Evolutionary conservation across 2,329 filamentous ascomycete genomes (phyloP), one percentile per base, ranked within the genome.

Genomic region (Phialophora macrospora): DNA sequence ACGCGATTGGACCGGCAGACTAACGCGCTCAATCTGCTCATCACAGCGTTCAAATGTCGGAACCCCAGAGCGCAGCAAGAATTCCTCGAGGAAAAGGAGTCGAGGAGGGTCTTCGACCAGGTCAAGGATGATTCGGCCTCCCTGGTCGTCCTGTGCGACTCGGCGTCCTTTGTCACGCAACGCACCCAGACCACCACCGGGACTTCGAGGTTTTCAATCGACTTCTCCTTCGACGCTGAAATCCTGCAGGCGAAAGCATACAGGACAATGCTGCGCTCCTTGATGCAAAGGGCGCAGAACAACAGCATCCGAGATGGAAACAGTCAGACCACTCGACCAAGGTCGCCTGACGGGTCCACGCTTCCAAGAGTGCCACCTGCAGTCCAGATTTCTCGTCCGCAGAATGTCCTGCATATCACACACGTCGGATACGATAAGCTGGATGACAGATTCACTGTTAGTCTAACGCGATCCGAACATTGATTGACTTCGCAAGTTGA

Each of bases 221-320:
- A 51, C 48, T 51, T 51, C 48, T 51, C 48, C 48, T 51, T 51
- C 20, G 48, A 51, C 24, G 48, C 48, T 26, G 48, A 51, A 17
- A 26, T 51, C 9, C 22, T 51, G 22, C 48, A 51, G 14, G 48
- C 48, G 20, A 51, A 51, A 12, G 48, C 48, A 12, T 51, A 51
- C 22, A 51, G 14, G 22, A 26, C 48, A 14, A 51, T 22, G 11
- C 48, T 51, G 9, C 48, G 48, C 11, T 51, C 48, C 4, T 51
- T 51, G 48, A 51, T 51, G 48, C 48, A 22, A 51, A 14, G 48
- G 26, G 48, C 48, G 3, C 48, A 51, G 48, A 51, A 24, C 3
- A 20, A 14, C 48, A 26, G 1, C 48, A 17, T 9, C 14, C 48
- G 9, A 22, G 48, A 22, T 7, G 14, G 24, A 4, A 22, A 51